Evolutionary conservation across 495 filamentous ascomycete species (phyloP), one percentile per base, ranked within the genome.

Genomic region (Podospora sp.): DNA sequence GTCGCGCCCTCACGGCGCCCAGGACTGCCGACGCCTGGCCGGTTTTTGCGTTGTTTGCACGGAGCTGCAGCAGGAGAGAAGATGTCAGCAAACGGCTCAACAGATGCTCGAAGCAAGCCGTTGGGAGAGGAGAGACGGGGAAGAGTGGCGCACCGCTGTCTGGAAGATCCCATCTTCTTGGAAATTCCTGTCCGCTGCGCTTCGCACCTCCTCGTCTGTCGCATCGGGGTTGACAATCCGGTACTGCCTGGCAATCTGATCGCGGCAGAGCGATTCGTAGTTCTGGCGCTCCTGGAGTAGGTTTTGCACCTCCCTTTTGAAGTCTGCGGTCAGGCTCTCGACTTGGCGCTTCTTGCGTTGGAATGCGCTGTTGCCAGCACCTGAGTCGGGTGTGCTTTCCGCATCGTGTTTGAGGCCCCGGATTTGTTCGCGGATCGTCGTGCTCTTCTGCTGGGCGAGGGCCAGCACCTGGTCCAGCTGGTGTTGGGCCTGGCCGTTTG

Each of bases 161-260:
- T 55, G 52, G n/a, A 55, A 55, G 21, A 55, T n/a, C 3, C 52
- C 52, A 22, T 55, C 52, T 6, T 55, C 52, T 2, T 22, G 2
- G 5, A 46, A 11, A 11, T 46, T 18, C 40, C 40, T 46, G 9
- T 55, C 52, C 20, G 52, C 52, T 9, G 52, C 52, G 21, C 24
- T 22, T n/a, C 14, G 52, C 52, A 22, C 52, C 52, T 55, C 52
- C 20, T 55, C 52, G 1, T 55, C 24, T 4, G 52, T 55, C 20
- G 52, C 52, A 14, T 22, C 14, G 52, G 52, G 52, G n/a, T 55
- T 55, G 21, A 22, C 52, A 22, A 55, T 55, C 3, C 52, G 52
- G 25, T 55, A 55, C 22, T 55, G 52, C 52, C 52, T 22, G 21
- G 52, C 52, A 22, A 55, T 55, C 24, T 55, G 52, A 22, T 55